A percentile compares a stretch with the other conserved stretches of the same genome.
These are phyloP conservation scores for Coffea canephora DNA, from an alignment of 257 asterid species.

Conservation along the genomic window DNA sequence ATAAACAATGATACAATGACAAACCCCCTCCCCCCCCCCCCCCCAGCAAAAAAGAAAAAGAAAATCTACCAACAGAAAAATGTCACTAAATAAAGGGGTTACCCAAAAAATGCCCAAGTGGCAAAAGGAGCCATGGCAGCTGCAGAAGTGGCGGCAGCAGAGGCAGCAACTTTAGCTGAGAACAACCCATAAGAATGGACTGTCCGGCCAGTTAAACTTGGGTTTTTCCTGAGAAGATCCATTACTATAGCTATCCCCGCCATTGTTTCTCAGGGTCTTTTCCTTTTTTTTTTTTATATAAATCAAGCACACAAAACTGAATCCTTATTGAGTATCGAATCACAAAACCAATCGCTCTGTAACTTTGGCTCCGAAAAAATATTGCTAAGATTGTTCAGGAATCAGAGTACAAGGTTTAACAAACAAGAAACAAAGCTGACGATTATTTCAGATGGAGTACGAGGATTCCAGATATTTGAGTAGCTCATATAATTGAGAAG, in stretches of 20 bases:
- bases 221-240: slow-evolving; percentile 52
- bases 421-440: background rate
- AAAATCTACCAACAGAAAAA: background rate
- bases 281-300: background rate
- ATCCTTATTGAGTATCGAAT: slow-evolving; percentile 7
- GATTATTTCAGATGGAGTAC: background rate
- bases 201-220: slow-evolving; percentile 38
- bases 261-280: slow-evolving; percentile 28
- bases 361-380: background rate
- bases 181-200: slow-evolving; percentile 42
- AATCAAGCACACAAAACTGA: background rate
- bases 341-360: slow-evolving; percentile 4
- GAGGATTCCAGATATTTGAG: background rate
- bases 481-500: too few species aligned
- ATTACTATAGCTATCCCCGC: slow-evolving; percentile 47
- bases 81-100: background rate
- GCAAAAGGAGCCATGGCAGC: slow-evolving; percentile 56
- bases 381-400: background rate
- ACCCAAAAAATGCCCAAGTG: slow-evolving; percentile 49
- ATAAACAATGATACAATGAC: background rate
- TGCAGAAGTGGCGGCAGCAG: slow-evolving; percentile 39
- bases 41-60: background rate
- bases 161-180: slow-evolving; percentile 39
- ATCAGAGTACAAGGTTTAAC: background rate
- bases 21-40: too few species aligned